A percentile compares a stretch with the other conserved stretches of the same genome.
These are phyloP conservation scores for Coprinopsis strossmayeri DNA, from an alignment of 768 basidiomycete genomes.

Conservation along the genomic window DNA sequence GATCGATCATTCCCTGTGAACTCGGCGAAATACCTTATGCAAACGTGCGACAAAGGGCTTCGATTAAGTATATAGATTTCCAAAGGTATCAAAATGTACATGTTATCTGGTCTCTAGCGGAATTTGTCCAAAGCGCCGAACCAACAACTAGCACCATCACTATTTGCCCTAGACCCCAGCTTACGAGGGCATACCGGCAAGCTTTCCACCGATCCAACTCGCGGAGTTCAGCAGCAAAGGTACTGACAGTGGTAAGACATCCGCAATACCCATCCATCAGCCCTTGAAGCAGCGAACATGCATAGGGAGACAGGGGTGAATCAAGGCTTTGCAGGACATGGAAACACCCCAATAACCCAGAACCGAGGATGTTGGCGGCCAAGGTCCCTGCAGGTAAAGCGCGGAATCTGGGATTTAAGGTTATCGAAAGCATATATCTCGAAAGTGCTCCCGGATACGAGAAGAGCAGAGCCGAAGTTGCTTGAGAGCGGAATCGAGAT, in stretches of 20 bases:
- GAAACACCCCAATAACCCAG: constrained; percentile 73
- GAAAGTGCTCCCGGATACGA: constrained; percentile 84
- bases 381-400: constrained; percentile 77
- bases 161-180: constrained; percentile 65
- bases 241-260: constrained; percentile 90
- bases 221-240: constrained; percentile 77
- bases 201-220: constrained; percentile 51
- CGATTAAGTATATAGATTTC: too few species aligned
- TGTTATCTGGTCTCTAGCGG: constrained; percentile 34
- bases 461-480: constrained; percentile 83
- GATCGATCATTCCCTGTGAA: constrained; percentile 11
- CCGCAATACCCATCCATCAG: constrained; percentile 92
- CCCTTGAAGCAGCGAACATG: constrained; percentile 75
- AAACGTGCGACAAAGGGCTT: too few species aligned
- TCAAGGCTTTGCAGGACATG: constrained; percentile 60
- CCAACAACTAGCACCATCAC: constrained; percentile 71
- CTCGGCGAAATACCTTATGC: too few species aligned
- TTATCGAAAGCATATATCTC: constrained; percentile 70
- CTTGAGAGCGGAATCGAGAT: constrained; percentile 61
- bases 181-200: constrained; percentile 61
- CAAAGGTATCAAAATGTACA: constrained; percentile 42
- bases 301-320: constrained; percentile 37
- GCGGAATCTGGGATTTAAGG: constrained; percentile 59
- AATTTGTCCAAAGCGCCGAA: constrained; percentile 46
- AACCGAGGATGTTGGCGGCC: constrained; percentile 66